Percentiles rank a stretch among this genome's conserved stretches.
Conservation (phyloP, 768 basidiomycete genomes). For the Tylopilus vinaceipallidus region DNA sequence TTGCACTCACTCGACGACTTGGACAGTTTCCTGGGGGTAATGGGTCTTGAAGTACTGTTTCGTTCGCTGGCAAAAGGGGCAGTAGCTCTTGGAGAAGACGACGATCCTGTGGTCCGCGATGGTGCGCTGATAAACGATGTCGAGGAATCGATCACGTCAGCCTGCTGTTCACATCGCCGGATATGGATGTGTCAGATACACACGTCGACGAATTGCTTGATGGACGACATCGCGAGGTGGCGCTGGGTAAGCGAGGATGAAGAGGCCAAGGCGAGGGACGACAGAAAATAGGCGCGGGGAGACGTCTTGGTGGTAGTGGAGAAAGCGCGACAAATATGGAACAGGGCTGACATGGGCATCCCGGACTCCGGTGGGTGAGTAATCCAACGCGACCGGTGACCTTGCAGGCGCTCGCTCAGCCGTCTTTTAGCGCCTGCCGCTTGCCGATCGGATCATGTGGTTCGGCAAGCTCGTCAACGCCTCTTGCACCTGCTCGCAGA, state of each 20-base stretch:
- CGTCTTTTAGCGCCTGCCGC: no score
- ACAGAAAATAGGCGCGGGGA: not conserved
- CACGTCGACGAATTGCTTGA: slow-evolving; percentile 42
- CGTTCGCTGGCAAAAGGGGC: slow-evolving; percentile 50
- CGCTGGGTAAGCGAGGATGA: slow-evolving; percentile 24
- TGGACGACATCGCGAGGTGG: slow-evolving; percentile 23
- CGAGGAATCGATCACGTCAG: slow-evolving; percentile 36
- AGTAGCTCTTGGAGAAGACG: slow-evolving; percentile 61
- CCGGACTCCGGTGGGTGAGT: not conserved
- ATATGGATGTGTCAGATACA: slow-evolving; percentile 5
- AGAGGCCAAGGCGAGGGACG: slow-evolving; percentile 25
- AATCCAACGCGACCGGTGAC: no score
- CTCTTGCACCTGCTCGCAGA: no score
- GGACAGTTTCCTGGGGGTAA: slow-evolving; percentile 38
- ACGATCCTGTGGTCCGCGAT: slow-evolving; percentile 51
- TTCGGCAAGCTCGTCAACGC: no score
- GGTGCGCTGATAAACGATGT: slow-evolving; percentile 39
- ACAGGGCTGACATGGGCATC: slow-evolving; percentile 8
- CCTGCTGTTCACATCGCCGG: not conserved
- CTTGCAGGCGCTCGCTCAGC: no score
- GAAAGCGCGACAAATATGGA: slow-evolving; percentile 26
- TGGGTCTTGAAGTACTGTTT: slow-evolving; percentile 45
- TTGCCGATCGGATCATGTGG: no score
- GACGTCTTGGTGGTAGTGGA: slow-evolving; percentile 5
- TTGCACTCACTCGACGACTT: slow-evolving; percentile 47